Base-by-base conservation (phyloP, 1,284 basidiomycete species). In the Volvariella surrecta region DNA sequence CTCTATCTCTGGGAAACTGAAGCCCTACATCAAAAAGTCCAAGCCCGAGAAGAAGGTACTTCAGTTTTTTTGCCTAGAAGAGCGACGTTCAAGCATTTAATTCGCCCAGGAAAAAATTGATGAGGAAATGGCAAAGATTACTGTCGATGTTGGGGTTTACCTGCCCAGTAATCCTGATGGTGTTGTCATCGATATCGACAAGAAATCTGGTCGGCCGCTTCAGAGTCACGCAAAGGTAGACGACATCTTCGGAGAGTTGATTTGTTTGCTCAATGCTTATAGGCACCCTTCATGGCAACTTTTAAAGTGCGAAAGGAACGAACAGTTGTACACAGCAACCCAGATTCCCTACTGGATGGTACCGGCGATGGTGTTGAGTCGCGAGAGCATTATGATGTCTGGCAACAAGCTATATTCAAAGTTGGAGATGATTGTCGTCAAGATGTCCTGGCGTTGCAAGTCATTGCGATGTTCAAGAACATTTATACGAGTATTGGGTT, bases 401-500 rank as follows among this genome's bases (percentile, higher is more conserved):
- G 93, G 95, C 92, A 98, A 55, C 85, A 90, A 52, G 96, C 96
- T 6, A 99, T 99, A 50, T 99, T 99, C 82, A 99, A 99, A 70
- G 96, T 99, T 48, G 96, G 96, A 43, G 96, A 99, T 60, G 96
- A 99, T 59, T 99, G 96, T 63, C 81, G 96, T 37, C 96, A 99
- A 63, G 96, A 99, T 55, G 87, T 98, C 16, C 75, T 99, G 32
- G 96, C 96, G 0, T 69, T 99, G 44, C 96, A 99, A 60, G 71
- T 97, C 51, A 99, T 99, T 50, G 96, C 96, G 7, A 98, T 99
- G 91, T 96, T 99, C 76, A 99, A 99, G 67, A 98, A 96, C 61
- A 89, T 98, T 49, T 99, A 95, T 65, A 88, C 78, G 10, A 74
- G 74, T 47, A 79, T 95, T 42, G 96, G 96, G 1, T 67, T 99